Evolutionary conservation across 805 yeast genomes (phyloP), one percentile per base, ranked within the genome.

Genomic region (Monosporozyma siamensis): DNA sequence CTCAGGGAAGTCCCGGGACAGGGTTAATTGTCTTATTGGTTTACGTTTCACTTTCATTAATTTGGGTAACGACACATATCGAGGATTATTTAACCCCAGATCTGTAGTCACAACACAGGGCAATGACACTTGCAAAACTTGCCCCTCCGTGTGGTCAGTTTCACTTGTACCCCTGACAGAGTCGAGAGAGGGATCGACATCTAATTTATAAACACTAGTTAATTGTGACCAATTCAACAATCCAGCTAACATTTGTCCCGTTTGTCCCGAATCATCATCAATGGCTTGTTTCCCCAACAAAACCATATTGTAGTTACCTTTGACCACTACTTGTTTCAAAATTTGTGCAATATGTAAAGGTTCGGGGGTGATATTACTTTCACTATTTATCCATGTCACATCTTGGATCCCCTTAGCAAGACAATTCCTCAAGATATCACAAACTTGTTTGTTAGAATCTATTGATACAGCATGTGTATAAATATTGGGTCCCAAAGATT

Each of bases 1-100:
- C 4, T 82, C 72, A n/a, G 80, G 83, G 46, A 85, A 74, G 53
- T 84, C 94, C 14, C 53, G 46, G n/a, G 58, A 68, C 17, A 80
- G 64, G 63, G 68, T 74, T 65, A 64, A 76, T 62, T 57, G 77
- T 71, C 78, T 86, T 61, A 89, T 71, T 4, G 95, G 95, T 72
- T 87, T 89, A 77, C 89, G 89, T 72, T 92, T 92, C 43, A 97
- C 97, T 71, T 92, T 92, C 97, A 92, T 92, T 69, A 89, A 77
- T 64, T 90, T 92, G 47, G 96, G 97, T 59, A 92, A 72, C 11
- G 95, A 78, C n/a, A 95, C 95, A 57, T 87, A 92, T 55, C 97
- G 80, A 35, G 99, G 98, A 59, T 78, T 92, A 63, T 92, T 92
- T 58, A 92, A 75, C 64, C 98, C 81, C 53, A 92, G 72, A 63